These are phyloP conservation scores for Phytophthora pistaciae DNA, from an alignment of 352 stramenopile species.

Conservation along the genomic window DNA sequence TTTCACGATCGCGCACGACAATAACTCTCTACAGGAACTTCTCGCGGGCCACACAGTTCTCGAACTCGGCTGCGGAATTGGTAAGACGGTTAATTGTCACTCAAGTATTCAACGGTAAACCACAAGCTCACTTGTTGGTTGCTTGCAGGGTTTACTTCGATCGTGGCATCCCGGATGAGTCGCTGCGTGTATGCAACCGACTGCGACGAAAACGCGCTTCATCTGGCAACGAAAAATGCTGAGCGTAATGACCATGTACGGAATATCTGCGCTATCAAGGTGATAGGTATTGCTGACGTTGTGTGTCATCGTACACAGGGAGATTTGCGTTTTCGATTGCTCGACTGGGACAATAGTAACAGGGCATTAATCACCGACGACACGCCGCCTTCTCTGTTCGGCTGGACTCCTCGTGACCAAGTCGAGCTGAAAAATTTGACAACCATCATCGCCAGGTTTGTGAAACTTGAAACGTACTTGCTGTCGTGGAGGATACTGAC, in stretches of 20 bases:
- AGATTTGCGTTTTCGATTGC: slow-evolving; percentile 32
- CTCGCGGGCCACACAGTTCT: slow-evolving; percentile 48
- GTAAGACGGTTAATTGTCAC: slow-evolving; percentile 16
- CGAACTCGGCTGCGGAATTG: slow-evolving; percentile 67
- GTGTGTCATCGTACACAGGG: slow-evolving; percentile 15
- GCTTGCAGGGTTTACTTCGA: slow-evolving; percentile 51
- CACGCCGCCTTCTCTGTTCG: slow-evolving; percentile 17
- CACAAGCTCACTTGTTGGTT: background rate
- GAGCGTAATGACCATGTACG: slow-evolving; percentile 38
- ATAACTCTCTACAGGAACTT: slow-evolving; percentile 22
- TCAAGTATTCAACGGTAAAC: background rate
- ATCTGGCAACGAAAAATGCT: slow-evolving; percentile 47
- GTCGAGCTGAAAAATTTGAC: slow-evolving; percentile 19
- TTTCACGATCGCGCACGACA: too few species aligned
- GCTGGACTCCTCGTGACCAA: slow-evolving; percentile 36
- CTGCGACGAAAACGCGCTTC: slow-evolving; percentile 43
- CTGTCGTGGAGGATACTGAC: background rate
- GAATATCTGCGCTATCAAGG: background rate
- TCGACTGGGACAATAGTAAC: slow-evolving; percentile 15
- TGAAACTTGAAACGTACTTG: background rate
- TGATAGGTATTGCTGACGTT: background rate
- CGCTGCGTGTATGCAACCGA: slow-evolving; percentile 59
- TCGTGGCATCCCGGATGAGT: slow-evolving; percentile 47
- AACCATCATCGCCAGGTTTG: slow-evolving; percentile 50
- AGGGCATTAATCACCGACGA: background rate